Percentiles rank a stretch among this genome's conserved stretches.
These are phyloP conservation scores for Lycium ferocissimum DNA, from an alignment of 257 asterid genomes.

Conservation along the genomic window DNA sequence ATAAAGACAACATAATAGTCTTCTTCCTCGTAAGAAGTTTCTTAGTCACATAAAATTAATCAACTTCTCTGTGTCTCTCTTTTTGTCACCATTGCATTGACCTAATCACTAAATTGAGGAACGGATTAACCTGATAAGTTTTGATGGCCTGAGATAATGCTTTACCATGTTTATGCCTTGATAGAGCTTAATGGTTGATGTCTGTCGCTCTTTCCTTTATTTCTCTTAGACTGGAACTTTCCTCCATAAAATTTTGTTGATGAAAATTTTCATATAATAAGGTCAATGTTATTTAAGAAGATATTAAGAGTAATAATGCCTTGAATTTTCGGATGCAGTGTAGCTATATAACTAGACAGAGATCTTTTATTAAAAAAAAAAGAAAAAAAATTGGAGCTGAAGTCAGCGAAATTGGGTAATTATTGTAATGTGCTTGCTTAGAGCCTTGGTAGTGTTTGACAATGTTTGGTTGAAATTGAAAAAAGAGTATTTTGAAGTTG, in stretches of 20 bases:
- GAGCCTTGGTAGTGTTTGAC: neutral
- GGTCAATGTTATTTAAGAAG: neutral
- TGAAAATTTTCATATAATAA: neutral
- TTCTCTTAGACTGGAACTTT: neutral
- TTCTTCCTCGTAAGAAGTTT: slow-evolving; percentile 9
- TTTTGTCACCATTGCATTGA: neutral
- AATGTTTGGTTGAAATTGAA: neutral
- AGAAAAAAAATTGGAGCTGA: neutral
- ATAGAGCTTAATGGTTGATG: slow-evolving; percentile 14
- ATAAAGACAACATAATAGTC: neutral
- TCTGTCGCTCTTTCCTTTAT: neutral
- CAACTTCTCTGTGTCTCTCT: slow-evolving; percentile 1
- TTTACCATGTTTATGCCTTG: slow-evolving; percentile 1
- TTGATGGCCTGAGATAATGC: neutral
- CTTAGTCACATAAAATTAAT: neutral
- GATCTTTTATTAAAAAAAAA: neutral
- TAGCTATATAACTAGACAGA: slow-evolving; percentile 6
- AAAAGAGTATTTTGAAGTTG: neutral
- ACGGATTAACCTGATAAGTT: neutral
- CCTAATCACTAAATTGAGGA: neutral
- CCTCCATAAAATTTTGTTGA: neutral
- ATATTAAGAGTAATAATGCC: neutral
- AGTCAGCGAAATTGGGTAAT: neutral
- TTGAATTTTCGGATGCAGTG: neutral
- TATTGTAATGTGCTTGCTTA: slow-evolving; percentile 14